Base-by-base conservation (phyloP, 2,329 filamentous ascomycete genomes). In the Penicillium sp. region DNA sequence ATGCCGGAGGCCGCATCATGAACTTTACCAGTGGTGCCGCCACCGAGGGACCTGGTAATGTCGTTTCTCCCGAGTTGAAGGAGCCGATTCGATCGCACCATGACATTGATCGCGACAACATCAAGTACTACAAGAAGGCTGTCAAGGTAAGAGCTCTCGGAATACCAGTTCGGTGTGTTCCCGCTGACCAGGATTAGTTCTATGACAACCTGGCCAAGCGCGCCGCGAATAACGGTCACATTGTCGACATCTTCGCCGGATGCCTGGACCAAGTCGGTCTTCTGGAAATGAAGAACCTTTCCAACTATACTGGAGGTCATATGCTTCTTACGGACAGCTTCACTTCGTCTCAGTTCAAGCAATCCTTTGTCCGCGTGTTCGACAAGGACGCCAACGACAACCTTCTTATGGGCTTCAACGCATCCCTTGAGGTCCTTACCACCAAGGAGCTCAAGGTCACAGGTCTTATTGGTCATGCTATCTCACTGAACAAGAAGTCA, bases 111-210 rank as follows among this genome's bases (percentile, higher is more conserved):
- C 84, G 91, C 50, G 93, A 98, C 72, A 96, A 96, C 69, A 95
- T 95, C 75, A 98, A 98, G 73, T 96, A 97, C 75, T 97, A 95
- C 76, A 98, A 98, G 80, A 98, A 98, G 75, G 93, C 93, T 20
- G 74, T 96, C 44, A 98, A 97, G 83, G 87, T 89, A 71, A 50
- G 77, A 24, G 9, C 24, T 43, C 37, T 12, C 18, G n/a, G 15
- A 15, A n/a, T 44, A 35, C 18, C 20, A 9, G 10, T 20, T n/a
- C 20, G n/a, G 31, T 29, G 47, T 27, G 7, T 32, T 25, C 13
- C 13, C 42, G 40, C 60, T 69, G 50, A 69, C 35, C 6, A 18
- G n/a, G 12, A 28, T 7, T 66, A 91, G 84, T 97, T 96, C 72
- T 98, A 97, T 69, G 93, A 98, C 55, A 87, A 83, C 56, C 81